Evolutionary conservation across 169 alveolate genomes (phyloP).

Genomic region (Theileria parva): DNA sequence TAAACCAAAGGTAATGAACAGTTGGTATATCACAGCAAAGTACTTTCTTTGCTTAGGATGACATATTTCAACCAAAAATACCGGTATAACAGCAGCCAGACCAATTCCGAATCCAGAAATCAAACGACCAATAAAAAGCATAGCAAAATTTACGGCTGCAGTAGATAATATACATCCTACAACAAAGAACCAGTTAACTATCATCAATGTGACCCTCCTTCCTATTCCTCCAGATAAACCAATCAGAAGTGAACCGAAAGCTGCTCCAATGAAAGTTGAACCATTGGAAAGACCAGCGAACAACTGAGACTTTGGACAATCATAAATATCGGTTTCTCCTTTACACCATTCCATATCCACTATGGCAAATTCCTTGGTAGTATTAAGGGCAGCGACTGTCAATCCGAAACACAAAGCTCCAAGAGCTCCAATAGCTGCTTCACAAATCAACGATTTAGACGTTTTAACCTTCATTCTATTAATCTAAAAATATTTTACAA

Average conservation of each 20-base stretch:
- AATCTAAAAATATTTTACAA: not conserved
- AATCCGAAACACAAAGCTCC: conserved; percentile 74
- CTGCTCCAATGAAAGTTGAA: conserved; percentile 72
- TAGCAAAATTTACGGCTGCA: conserved; percentile 62
- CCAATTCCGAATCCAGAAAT: conserved; percentile 85
- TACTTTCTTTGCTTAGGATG: conserved; percentile 75
- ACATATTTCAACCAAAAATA: conserved; percentile 80
- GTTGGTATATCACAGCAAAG: conserved; percentile 76
- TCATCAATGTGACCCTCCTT: conserved; percentile 63
- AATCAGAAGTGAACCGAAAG: conserved; percentile 68
- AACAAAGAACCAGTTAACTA: conserved; percentile 58
- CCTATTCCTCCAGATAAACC: conserved; percentile 58
- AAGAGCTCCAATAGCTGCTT: conserved; percentile 57
- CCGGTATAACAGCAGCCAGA: conserved; percentile 77
- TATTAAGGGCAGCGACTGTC: conserved; percentile 62
- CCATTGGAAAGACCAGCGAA: conserved; percentile 62
- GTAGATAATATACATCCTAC: conserved; percentile 63
- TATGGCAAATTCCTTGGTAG: conserved; percentile 67
- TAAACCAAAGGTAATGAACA: conserved; percentile 80
- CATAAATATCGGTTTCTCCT: conserved; percentile 21
- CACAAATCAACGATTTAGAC: conserved; percentile 2
- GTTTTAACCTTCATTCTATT: not conserved
- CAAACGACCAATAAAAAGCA: conserved; percentile 76
- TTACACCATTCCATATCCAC: conserved; percentile 75
- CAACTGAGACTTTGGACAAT: conserved; percentile 27